Evolutionary conservation across 2,329 filamentous ascomycete species (phyloP).

Genomic region (Penicillium janthinellum): DNA sequence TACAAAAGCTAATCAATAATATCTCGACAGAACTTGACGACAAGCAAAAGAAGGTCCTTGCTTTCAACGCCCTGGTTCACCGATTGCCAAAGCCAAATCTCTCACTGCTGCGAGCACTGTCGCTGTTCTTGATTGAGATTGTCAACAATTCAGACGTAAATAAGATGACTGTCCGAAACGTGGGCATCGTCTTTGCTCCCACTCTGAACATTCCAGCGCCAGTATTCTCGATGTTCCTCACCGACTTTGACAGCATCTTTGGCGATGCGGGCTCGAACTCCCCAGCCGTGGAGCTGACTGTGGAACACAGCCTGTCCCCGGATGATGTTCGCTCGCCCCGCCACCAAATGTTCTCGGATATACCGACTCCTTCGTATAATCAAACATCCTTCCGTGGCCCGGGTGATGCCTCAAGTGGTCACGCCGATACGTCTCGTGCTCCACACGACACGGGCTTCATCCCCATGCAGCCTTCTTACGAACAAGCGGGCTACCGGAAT

Average conservation of each 20-base stretch:
- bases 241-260: constrained; percentile 87
- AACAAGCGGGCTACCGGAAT: constrained; percentile 36
- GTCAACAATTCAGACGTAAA: constrained; percentile 88
- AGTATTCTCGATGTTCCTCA: constrained; percentile 89
- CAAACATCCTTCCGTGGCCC: constrained; percentile 54
- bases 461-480: constrained; percentile 54
- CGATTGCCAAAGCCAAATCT: constrained; percentile 78
- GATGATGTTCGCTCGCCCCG: constrained; percentile 66
- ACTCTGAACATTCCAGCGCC: constrained; percentile 95
- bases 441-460: constrained; percentile 55
- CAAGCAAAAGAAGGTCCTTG: constrained; percentile 72
- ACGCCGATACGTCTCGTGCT: constrained; percentile 25
- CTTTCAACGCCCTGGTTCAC: constrained; percentile 76
- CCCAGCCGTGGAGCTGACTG: constrained; percentile 46
- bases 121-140: constrained; percentile 86
- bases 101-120: constrained; percentile 78
- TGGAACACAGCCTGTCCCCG: constrained; percentile 46
- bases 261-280: constrained; percentile 58
- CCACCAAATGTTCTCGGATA: constrained; percentile 66
- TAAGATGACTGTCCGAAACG: constrained; percentile 98
- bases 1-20: constrained; percentile 8
- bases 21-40: constrained; percentile 65
- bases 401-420: constrained; percentile 29
- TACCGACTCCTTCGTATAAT: constrained; percentile 65
- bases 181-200: constrained; percentile 96